Percentiles rank a stretch among this genome's conserved stretches.
Conservation (phyloP, 768 basidiomycete genomes). For the Daedaleopsis sinensis region DNA sequence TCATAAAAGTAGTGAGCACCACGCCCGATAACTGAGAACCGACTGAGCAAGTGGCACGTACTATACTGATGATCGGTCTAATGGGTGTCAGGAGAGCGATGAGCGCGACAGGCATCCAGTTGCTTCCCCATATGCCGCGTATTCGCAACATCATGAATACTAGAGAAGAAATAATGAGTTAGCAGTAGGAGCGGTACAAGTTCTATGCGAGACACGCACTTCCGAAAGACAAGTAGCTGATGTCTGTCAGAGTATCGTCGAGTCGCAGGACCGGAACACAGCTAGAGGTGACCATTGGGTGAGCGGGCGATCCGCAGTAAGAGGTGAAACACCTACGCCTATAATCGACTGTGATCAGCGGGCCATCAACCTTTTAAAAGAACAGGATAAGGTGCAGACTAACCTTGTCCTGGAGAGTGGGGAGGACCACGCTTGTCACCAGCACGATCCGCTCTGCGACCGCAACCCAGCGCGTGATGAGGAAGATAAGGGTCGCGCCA, state of each 20-base stretch:
- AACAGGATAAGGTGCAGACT: background rate
- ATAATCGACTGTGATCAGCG: background rate
- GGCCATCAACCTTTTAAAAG: background rate
- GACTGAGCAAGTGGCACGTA: slow-evolving; percentile 1
- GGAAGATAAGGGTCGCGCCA: slow-evolving; percentile 18
- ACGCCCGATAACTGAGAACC: too few relatives aligned
- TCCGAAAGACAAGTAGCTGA: slow-evolving; percentile 22
- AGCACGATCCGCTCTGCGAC: slow-evolving; percentile 20
- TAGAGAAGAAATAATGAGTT: background rate
- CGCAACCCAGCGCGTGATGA: slow-evolving; percentile 19
- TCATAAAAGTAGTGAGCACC: background rate
- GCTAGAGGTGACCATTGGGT: background rate
- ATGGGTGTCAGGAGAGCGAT: slow-evolving; percentile 13
- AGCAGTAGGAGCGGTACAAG: background rate
- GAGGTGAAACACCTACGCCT: slow-evolving; percentile 9
- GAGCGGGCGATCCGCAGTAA: too few relatives aligned
- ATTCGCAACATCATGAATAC: slow-evolving; percentile 22
- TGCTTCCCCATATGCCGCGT: slow-evolving; percentile 18
- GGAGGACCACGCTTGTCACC: slow-evolving; percentile 18
- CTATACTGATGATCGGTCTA: slow-evolving; percentile 13
- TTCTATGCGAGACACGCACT: background rate
- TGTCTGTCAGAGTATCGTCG: slow-evolving; percentile 21
- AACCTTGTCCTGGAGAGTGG: slow-evolving; percentile 15
- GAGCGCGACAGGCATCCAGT: slow-evolving; percentile 12
- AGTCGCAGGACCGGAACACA: slow-evolving; percentile 23